Conservation (phyloP, 1,139 yeast species). For the Dujonia santamariae region DNA sequence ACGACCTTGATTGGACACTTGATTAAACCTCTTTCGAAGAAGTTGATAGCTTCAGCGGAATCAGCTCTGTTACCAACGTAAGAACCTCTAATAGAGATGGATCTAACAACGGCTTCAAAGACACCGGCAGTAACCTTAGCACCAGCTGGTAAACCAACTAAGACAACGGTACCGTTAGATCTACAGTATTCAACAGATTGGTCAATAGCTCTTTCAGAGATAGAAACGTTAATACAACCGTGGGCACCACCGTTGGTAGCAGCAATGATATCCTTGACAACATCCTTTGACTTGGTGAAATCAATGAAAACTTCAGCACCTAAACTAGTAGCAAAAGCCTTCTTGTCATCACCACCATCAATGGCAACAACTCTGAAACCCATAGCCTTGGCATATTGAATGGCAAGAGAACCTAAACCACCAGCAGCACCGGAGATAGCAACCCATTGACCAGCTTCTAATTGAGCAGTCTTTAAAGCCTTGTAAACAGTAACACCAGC, state of each 20-base stretch:
- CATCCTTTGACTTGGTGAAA: conserved; percentile 55
- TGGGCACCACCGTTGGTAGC: conserved; percentile 79
- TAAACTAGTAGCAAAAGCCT: conserved; percentile 48
- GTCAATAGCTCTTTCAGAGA: conserved; percentile 62
- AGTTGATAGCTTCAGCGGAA: conserved; percentile 72
- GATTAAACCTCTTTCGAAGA: conserved; percentile 67
- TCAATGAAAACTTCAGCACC: conserved; percentile 73
- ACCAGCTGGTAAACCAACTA: conserved; percentile 74
- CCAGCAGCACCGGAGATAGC: conserved; percentile 80
- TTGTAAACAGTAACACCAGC: conserved; percentile 82
- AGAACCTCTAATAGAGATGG: conserved; percentile 65
- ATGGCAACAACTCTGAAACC: conserved; percentile 72
- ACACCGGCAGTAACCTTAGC: conserved; percentile 64
- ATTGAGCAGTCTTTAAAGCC: conserved; percentile 68
- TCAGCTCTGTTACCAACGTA: conserved; percentile 83
- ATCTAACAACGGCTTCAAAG: conserved; percentile 62
- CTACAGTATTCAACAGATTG: conserved; percentile 66
- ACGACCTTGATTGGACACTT: conserved; percentile 69
- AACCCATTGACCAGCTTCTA: conserved; percentile 71
- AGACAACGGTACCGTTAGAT: conserved; percentile 66
- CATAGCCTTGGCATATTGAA: conserved; percentile 74
- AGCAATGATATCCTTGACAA: conserved; percentile 51
- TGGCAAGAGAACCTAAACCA: conserved; percentile 73
- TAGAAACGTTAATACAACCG: conserved; percentile 72
- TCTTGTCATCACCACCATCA: conserved; percentile 73